Percentiles rank a stretch among this genome's conserved stretches.
These are phyloP conservation scores for Thermomyces lanuginosus DNA, from an alignment of 2,329 filamentous ascomycete species.

Conservation along the genomic window DNA sequence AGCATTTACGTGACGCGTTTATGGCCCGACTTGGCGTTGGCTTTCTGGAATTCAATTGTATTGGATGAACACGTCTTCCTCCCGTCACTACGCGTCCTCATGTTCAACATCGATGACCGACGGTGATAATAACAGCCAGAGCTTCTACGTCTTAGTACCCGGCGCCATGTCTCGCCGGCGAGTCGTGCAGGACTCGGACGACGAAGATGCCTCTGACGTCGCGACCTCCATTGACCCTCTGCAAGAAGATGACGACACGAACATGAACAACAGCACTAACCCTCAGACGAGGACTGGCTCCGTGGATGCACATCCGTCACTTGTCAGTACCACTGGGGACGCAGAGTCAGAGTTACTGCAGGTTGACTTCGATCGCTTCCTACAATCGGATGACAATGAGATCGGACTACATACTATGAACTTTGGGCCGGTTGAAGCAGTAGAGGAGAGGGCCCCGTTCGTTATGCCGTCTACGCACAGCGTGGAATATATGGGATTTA, in stretches of 20 bases:
- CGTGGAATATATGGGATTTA: constrained; percentile 1
- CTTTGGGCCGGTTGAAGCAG: constrained; percentile 14
- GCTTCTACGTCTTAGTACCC: not conserved
- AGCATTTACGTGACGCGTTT: no score
- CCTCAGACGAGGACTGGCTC: no score
- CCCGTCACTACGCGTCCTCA: constrained; percentile 7
- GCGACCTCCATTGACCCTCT: constrained; percentile 10
- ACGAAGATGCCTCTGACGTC: constrained; percentile 17
- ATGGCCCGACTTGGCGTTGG: no score
- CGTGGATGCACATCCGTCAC: no score
- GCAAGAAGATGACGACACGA: constrained; percentile 2
- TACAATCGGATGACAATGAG: constrained; percentile 17
- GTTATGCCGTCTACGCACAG: not conserved
- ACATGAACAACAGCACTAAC: not conserved
- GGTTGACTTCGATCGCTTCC: constrained; percentile 24
- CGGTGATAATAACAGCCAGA: not conserved
- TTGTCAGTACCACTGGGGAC: not conserved
- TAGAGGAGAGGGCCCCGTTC: not conserved
- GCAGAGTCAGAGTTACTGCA: constrained; percentile 11
- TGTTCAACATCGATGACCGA: not conserved
- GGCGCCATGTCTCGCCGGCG: constrained; percentile 21
- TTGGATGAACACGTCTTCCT: constrained; percentile 11
- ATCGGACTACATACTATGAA: constrained; percentile 18
- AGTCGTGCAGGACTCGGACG: constrained; percentile 31
- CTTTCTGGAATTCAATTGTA: no score